Conservation (phyloP, 139 green algal species). For the Chlorella sorokiniana region DNA sequence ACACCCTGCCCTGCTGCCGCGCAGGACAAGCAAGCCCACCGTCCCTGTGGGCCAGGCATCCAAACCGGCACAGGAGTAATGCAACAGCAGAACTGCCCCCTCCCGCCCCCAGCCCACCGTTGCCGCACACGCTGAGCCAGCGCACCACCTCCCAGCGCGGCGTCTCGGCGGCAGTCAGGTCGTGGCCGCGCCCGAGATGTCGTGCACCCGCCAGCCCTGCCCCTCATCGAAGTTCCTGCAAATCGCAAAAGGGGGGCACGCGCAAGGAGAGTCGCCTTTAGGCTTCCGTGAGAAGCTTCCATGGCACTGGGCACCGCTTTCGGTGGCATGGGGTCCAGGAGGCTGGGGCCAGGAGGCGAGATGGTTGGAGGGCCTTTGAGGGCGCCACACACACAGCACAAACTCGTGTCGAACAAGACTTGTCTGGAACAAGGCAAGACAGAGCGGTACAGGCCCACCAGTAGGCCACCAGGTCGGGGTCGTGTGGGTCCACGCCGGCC, state of each 20-base stretch:
- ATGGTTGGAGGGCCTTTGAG: too few species aligned
- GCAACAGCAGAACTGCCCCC: too few species aligned
- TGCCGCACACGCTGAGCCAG: constrained; percentile 79
- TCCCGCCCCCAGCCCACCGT: constrained; percentile 45
- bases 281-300: neutral
- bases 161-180: constrained; percentile 67
- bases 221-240: constrained; percentile 83
- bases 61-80: too few species aligned
- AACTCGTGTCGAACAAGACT: neutral
- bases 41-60: too few species aligned
- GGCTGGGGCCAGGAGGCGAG: too few species aligned
- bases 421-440: neutral
- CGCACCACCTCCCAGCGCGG: constrained; percentile 76
- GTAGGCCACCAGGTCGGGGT: constrained; percentile 77
- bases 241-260: too few species aligned
- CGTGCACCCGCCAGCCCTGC: constrained; percentile 65
- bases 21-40: too few species aligned
- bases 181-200: constrained; percentile 75
- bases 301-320: too few species aligned
- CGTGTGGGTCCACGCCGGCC: constrained; percentile 50
- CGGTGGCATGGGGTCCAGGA: too few species aligned
- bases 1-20: too few species aligned
- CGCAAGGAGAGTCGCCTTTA: neutral
- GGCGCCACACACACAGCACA: neutral
- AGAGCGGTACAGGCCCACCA: constrained; percentile 39